Conservation (phyloP, 2,329 filamentous ascomycete genomes). For the Ambrosiella beaveri region DNA sequence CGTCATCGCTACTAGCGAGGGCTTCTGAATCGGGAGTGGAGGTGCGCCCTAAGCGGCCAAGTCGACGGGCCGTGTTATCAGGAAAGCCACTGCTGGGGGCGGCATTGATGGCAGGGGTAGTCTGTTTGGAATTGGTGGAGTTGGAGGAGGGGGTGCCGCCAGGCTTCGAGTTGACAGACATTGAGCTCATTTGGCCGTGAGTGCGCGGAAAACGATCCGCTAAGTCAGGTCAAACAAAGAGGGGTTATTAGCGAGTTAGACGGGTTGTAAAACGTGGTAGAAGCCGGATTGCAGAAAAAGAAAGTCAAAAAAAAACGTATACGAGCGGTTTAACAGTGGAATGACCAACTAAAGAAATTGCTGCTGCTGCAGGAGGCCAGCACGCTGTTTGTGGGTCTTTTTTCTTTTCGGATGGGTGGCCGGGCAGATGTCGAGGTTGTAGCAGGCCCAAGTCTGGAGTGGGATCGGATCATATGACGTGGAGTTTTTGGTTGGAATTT, state of each 20-base stretch:
- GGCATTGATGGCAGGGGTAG: background rate
- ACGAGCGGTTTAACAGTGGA: background rate
- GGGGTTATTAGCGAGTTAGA: background rate
- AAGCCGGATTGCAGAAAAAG: background rate
- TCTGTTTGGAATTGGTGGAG: background rate
- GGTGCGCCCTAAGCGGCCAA: slow-evolving; percentile 57
- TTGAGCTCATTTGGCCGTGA: slow-evolving; percentile 7
- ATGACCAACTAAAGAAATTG: background rate
- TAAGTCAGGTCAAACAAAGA: background rate
- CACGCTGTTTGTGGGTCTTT: background rate
- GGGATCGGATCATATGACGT: slow-evolving; percentile 11
- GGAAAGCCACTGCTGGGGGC: slow-evolving; percentile 26
- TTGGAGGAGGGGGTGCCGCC: slow-evolving; percentile 6
- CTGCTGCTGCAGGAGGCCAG: background rate
- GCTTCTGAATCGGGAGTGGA: slow-evolving; percentile 91
- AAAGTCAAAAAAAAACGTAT: background rate
- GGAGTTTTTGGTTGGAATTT: slow-evolving; percentile 1
- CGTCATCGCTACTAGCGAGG: slow-evolving; percentile 85
- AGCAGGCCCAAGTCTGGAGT: background rate
- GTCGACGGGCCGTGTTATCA: slow-evolving; percentile 45
- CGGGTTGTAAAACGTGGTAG: background rate
- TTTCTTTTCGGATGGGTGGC: background rate
- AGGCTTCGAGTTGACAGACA: slow-evolving; percentile 2
- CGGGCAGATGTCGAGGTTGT: background rate
- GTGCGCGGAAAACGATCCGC: background rate